Base-by-base conservation (phyloP, 768 basidiomycete species). In the Mycena pura region DNA sequence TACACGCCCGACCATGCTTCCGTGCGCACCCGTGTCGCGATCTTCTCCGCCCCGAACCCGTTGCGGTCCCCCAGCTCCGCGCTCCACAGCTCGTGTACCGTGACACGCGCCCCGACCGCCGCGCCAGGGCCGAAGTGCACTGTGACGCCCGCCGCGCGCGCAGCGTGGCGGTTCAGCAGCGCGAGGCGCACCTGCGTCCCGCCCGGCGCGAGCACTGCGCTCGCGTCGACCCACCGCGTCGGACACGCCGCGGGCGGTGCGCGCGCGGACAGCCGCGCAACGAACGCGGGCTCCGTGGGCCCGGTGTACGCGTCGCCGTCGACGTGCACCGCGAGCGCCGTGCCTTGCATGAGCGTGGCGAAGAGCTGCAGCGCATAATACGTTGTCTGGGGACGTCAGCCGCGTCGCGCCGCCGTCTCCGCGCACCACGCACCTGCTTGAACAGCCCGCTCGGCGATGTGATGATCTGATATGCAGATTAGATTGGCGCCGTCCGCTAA, bases 301-400 rank as follows among this genome's bases (percentile, higher is more conserved):
- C 82, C 81, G 0, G 64, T 63, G 69, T 81, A 84, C 3, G 67
- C 56, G 13, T 65, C 60, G 2, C 64, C 54, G 1, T 64, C 62
- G 53, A 82, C 74, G 55, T 78, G 70, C 29, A 83, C 70, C 29
- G 72, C 61, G 15, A 83, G 73, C 5, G 81, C 75, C 24, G 70
- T 70, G 39, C 84, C 84, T 34, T 78, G 80, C 86, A 88, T 88
- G 52, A 83, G 77, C 38, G 70, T 82, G 2, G 83, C 78, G 73
- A 87, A 87, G 24, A 86, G 76, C 21, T 80, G 76, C 10, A 87
- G 76, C 2, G 83, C 80, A 59, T 77, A 80, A 68, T 80, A 86
- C 28, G 82, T 84, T 13, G 84, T 83, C 64, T 73, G 1, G 82
- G 78, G 15, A 66, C 65, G 19, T 69, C 73, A 15, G 17, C 21